Conservation (phyloP, 352 stramenopile genomes). For the Pythium utonaiense region DNA sequence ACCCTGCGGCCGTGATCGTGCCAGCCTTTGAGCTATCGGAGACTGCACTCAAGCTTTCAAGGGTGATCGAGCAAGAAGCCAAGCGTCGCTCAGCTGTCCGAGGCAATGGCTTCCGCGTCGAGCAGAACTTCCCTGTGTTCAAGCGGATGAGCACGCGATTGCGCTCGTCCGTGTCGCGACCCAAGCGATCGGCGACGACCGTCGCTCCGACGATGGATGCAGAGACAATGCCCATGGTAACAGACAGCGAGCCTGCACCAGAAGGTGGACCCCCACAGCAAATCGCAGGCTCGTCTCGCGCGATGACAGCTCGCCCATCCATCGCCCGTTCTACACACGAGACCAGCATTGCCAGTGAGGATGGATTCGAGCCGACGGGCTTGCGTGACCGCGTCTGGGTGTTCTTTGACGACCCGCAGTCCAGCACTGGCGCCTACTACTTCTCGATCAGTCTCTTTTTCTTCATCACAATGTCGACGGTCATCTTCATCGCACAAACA, state of each 20-base stretch:
- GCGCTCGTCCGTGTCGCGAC: slow-evolving; percentile 9
- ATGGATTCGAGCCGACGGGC: not conserved
- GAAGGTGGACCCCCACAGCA: not conserved
- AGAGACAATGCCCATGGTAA: not conserved
- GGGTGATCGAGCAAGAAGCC: slow-evolving; percentile 61
- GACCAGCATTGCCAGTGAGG: slow-evolving; percentile 2
- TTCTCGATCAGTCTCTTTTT: slow-evolving; percentile 56
- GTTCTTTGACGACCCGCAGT: slow-evolving; percentile 74
- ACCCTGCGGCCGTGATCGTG: slow-evolving; percentile 5
- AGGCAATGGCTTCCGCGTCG: slow-evolving; percentile 23
- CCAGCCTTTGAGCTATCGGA: slow-evolving; percentile 37
- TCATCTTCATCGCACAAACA: slow-evolving; percentile 68
- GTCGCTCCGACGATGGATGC: slow-evolving; percentile 28
- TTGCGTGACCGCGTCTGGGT: slow-evolving; percentile 34
- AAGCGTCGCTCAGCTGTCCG: slow-evolving; percentile 35
- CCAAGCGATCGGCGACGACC: slow-evolving; percentile 18
- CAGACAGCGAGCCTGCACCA: not conserved
- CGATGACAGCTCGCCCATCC: not conserved
- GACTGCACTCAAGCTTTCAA: slow-evolving; percentile 58
- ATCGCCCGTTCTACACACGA: not conserved
- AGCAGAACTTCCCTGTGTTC: slow-evolving; percentile 25
- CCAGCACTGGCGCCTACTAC: slow-evolving; percentile 51
- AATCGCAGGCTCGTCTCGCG: slow-evolving; percentile 5
- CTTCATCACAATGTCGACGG: slow-evolving; percentile 63
- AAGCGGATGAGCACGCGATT: slow-evolving; percentile 12